Evolutionary conservation across 306 rosid species (phyloP), one percentile per base, ranked within the genome.

Genomic region (Pterocarpus santalinus): DNA sequence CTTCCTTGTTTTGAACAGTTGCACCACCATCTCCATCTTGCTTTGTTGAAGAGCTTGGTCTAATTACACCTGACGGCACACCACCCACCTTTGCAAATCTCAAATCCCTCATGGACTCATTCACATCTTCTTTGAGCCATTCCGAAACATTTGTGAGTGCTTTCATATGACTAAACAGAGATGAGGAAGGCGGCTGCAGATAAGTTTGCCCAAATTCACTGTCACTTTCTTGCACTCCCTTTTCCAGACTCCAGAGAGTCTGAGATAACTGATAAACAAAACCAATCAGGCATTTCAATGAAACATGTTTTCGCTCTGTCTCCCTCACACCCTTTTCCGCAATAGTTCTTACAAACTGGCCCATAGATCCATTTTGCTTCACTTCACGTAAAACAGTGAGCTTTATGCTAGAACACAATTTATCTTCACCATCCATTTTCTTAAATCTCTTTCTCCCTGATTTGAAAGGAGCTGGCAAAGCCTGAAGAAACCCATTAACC

Each of bases 51-150:
- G 92, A 75, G n/a, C 86, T 80, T 77, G 87, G 98, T 75, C 87
- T 90, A 67, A 87, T 84, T 56, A 85, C 90, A 47, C 90, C 85
- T 17, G 94, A 84, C 47, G 97, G 97, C 83, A 92, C 90, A 53
- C 94, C 94, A 49, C 98, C 99, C 17, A 96, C 94, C 85, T 90
- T 93, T 28, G 99, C 99, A 86, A 96, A 96, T 81, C 84, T 90
- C 84, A 96, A 86, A 83, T 93, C 91, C 79, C 99, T 97, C 62
- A 93, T 84, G 84, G 93, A 90, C 13, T 87, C 93, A 84, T 92
- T 89, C 15, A 89, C 94, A 78, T 90, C 84, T n/a, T 88, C 91
- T 68, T 80, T 90, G 52, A 87, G 91, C 78, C 89, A 91, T 64
- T 95, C 97, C 82, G 90, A 66, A 76, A 92, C 80, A 52, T 81